These are phyloP conservation scores for Aspergillus intermedius DNA, from an alignment of 2,329 filamentous ascomycete species.

Conservation along the genomic window DNA sequence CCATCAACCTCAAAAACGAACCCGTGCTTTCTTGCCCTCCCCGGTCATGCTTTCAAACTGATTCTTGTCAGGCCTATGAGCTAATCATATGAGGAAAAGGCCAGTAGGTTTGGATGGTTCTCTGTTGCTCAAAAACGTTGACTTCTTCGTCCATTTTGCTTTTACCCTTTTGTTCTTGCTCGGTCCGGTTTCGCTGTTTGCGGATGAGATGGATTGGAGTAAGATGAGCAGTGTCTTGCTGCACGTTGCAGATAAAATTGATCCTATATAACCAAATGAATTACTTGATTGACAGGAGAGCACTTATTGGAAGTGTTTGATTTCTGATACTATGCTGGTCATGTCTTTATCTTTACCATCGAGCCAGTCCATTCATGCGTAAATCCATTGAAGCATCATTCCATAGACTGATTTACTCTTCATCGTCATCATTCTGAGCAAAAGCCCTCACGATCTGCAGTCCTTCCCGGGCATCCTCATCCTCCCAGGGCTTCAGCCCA, in stretches of 20 bases:
- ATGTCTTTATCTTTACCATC: not conserved
- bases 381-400: too few species aligned
- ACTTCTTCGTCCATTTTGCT: not conserved
- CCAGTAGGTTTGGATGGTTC: not conserved
- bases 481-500: slow-evolving; percentile 19
- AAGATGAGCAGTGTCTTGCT: not conserved
- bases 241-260: not conserved
- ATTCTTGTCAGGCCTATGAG: slow-evolving; percentile 9
- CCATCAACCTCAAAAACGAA: not conserved
- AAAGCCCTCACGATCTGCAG: slow-evolving; percentile 11
- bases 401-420: too few species aligned
- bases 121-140: slow-evolving; percentile 1
- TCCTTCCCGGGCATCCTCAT: slow-evolving; percentile 18
- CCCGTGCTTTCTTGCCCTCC: not conserved
- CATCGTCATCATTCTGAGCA: not conserved
- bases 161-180: not conserved
- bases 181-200: not conserved
- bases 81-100: slow-evolving; percentile 2
- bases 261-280: not conserved
- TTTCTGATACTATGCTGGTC: not conserved
- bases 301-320: too few species aligned
- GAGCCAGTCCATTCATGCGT: not conserved
- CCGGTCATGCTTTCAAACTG: not conserved
- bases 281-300: not conserved
- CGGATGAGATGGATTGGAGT: not conserved